Evolutionary conservation across 306 rosid species (phyloP).

Genomic region (Malus orientalis): DNA sequence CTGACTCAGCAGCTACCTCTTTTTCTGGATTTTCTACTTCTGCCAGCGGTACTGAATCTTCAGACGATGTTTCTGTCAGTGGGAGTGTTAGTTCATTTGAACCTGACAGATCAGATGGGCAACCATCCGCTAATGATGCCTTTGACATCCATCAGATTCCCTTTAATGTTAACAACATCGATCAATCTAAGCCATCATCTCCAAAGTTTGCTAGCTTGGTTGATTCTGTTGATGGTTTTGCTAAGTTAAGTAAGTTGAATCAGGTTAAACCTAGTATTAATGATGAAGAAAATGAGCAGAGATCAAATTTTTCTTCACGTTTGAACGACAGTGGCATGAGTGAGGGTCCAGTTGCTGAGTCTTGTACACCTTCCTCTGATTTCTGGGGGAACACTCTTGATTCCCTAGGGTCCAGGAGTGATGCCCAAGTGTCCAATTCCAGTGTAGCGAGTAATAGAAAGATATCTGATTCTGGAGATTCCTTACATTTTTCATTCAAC

Average conservation of each 20-base stretch:
- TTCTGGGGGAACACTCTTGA: slow-evolving; percentile 62
- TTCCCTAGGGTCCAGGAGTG: slow-evolving; percentile 16
- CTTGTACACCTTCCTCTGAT: slow-evolving; percentile 39
- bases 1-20: slow-evolving; percentile 53
- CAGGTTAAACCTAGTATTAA: slow-evolving; percentile 19
- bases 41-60: slow-evolving; percentile 33
- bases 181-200: slow-evolving; percentile 42
- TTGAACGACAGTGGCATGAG: not conserved
- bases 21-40: slow-evolving; percentile 85
- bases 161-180: slow-evolving; percentile 16
- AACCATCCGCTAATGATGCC: slow-evolving; percentile 31
- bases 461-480: slow-evolving; percentile 33
- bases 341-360: slow-evolving; percentile 30
- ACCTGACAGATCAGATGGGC: slow-evolving; percentile 48
- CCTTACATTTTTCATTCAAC: slow-evolving; percentile 30
- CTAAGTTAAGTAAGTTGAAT: slow-evolving; percentile 32
- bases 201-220: slow-evolving; percentile 81
- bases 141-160: slow-evolving; percentile 31
- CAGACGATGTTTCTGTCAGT: slow-evolving; percentile 72
- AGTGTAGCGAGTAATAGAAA: slow-evolving; percentile 16
- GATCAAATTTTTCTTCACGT: slow-evolving; percentile 24
- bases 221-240: slow-evolving; percentile 43
- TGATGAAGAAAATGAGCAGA: slow-evolving; percentile 25
- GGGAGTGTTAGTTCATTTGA: slow-evolving; percentile 56
- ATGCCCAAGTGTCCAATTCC: slow-evolving; percentile 18